These are phyloP conservation scores for Aethionema arabicum DNA, from an alignment of 345 rosid genomes.

Conservation along the genomic window DNA sequence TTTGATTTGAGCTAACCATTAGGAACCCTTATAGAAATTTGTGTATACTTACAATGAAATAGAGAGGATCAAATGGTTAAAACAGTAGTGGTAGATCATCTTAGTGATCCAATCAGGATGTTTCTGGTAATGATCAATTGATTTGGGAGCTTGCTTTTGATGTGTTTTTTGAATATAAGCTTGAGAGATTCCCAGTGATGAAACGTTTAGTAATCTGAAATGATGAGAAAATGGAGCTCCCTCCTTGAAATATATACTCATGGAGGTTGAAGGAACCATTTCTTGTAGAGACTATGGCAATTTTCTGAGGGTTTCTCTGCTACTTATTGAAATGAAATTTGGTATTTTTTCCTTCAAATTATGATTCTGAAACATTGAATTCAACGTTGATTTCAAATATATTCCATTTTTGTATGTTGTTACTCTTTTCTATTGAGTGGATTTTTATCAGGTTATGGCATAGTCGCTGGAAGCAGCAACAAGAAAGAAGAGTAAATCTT, in stretches of 20 bases:
- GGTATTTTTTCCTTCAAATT: background rate
- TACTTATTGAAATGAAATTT: background rate
- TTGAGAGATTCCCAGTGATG: slow-evolving; percentile 37
- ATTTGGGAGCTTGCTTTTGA: background rate
- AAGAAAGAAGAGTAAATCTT: background rate
- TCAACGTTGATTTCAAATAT: background rate
- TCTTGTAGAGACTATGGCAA: slow-evolving; percentile 37
- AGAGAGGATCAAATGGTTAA: background rate
- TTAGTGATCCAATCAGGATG: too few species aligned
- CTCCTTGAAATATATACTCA: slow-evolving; percentile 24
- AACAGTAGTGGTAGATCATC: too few species aligned
- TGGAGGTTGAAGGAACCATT: slow-evolving; percentile 41
- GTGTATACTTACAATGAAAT: background rate
- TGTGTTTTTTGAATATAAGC: background rate
- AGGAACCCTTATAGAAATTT: background rate
- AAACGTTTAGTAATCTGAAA: slow-evolving; percentile 38
- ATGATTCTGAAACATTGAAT: background rate
- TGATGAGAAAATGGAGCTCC: slow-evolving; percentile 38
- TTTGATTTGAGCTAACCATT: background rate
- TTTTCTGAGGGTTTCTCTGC: slow-evolving; percentile 34
- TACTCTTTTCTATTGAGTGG: background rate
- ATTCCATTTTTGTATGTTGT: background rate
- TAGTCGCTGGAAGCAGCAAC: background rate
- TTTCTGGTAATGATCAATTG: background rate
- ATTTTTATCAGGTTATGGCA: slow-evolving; percentile 8